Evolutionary conservation across 345 rosid genomes (phyloP), one percentile per base, ranked within the genome.

Genomic region (Corymbia maculata): DNA sequence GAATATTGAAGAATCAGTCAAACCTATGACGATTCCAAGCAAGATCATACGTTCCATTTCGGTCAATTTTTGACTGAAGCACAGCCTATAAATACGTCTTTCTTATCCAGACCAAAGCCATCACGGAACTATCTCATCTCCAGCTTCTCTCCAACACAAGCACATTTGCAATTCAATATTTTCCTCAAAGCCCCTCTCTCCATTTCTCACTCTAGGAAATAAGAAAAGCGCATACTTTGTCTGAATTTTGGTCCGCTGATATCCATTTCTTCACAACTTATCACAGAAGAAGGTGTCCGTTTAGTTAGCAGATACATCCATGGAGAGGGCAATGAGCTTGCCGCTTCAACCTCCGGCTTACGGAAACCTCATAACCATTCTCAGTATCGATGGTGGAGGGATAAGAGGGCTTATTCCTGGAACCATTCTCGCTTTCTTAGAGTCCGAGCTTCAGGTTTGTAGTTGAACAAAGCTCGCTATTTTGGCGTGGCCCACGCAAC

Each of bases 321-420:
- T 88, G 89, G 85, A 85, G 26, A 86, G 87, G 55, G 44, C 87
- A 64, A 24, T 22, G 21, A 88, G 59, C 51, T 61, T 64, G 50
- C 68, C 85, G 15, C 70, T 91, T 9, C 90, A 87, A 13, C 88
- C 92, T 26, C 91, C 91, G 45, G 88, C 88, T 42, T 88, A 87
- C 32, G 93, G 94, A 80, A 92, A 90, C 49, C 89, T 89, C 32
- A 88, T 91, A 52, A 90, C 94, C 6, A 79, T 93, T 64, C 93
- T 93, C 52, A 93, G 94, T 87, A 91, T 94, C n/a, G 95, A 92
- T 88, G 94, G 94, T 19, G 95, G 93, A 19, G 94, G 93, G 3
- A 90, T 93, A 45, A 89, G 94, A 89, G 94, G 94, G 22, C 68
- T 93, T 15, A 94, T 93, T 55, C 94, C 94, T 2, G 92, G 89